Percentiles rank a stretch among this genome's conserved stretches.
Conservation (phyloP, 2,329 filamentous ascomycete species). For the Trichophyton rubrum region DNA sequence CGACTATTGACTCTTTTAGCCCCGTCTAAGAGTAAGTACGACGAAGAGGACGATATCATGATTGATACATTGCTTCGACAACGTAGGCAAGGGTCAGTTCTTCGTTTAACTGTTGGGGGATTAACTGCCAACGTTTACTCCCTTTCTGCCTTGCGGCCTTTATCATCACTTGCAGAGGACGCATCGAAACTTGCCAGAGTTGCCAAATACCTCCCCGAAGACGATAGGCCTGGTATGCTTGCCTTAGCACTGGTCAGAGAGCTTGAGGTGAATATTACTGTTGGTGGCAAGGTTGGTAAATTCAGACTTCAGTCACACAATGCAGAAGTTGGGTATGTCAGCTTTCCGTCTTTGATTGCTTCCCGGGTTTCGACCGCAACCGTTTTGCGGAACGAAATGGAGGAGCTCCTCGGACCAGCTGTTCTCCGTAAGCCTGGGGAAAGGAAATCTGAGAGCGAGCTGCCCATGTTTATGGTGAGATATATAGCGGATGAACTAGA, state of each 20-base stretch:
- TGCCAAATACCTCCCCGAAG: slow-evolving; percentile 87
- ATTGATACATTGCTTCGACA: slow-evolving; percentile 82
- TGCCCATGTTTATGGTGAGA: slow-evolving; percentile 67
- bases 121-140: slow-evolving; percentile 52
- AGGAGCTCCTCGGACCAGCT: slow-evolving; percentile 60
- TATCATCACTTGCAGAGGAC: slow-evolving; percentile 65
- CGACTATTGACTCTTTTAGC: slow-evolving; percentile 74
- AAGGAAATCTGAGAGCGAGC: slow-evolving; percentile 13
- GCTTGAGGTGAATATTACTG: slow-evolving; percentile 47
- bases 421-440: slow-evolving; percentile 26
- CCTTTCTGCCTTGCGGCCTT: slow-evolving; percentile 51
- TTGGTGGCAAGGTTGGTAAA: slow-evolving; percentile 57
- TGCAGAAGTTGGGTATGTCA: slow-evolving; percentile 67
- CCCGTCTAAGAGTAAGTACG: slow-evolving; percentile 81
- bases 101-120: slow-evolving; percentile 56
- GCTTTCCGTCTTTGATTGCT: slow-evolving; percentile 69
- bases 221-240: slow-evolving; percentile 80
- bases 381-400: slow-evolving; percentile 51
- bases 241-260: slow-evolving; percentile 57
- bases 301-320: slow-evolving; percentile 48
- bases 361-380: slow-evolving; percentile 55
- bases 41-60: slow-evolving; percentile 84
- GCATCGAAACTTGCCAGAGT: slow-evolving; percentile 72
- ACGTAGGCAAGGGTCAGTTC: slow-evolving; percentile 69
- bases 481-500: slow-evolving; percentile 93